phyloP scores from a whole-genome alignment of 2,329 filamentous ascomycete species.

The Tympanopsis confertula region DNA sequence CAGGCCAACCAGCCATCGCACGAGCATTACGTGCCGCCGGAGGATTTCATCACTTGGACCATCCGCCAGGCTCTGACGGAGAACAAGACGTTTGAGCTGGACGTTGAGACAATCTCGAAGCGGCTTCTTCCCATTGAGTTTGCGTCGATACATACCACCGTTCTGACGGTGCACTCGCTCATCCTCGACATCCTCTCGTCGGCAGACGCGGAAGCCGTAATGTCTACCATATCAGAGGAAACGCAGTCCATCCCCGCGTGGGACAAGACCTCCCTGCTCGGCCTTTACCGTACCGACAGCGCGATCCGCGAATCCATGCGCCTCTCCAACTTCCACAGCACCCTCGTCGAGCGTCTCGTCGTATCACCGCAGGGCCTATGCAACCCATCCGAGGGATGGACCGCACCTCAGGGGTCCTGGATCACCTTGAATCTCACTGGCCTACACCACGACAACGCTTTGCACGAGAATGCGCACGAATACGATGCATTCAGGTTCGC shows the following conservation, averaged over 20 bases:
- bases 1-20: slow-evolving; percentile 24
- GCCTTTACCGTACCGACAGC: slow-evolving; percentile 34
- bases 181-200: slow-evolving; percentile 33
- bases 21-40: slow-evolving; percentile 29
- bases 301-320: slow-evolving; percentile 41
- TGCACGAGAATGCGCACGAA: slow-evolving; percentile 25
- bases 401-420: slow-evolving; percentile 27
- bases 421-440: slow-evolving; percentile 30
- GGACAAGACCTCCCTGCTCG: slow-evolving; percentile 30
- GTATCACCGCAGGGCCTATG: slow-evolving; percentile 21
- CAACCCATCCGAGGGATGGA: slow-evolving; percentile 27
- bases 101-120: slow-evolving; percentile 33
- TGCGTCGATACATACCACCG: slow-evolving; percentile 46
- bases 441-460: slow-evolving; percentile 31
- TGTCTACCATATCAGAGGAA: slow-evolving; percentile 31
- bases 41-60: slow-evolving; percentile 46
- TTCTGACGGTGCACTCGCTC: slow-evolving; percentile 33
- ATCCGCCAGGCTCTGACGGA: slow-evolving; percentile 37
- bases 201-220: slow-evolving; percentile 16
- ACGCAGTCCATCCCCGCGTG: slow-evolving; percentile 23
- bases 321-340: slow-evolving; percentile 31
- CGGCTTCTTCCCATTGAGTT: slow-evolving; percentile 43
- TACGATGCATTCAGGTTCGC: slow-evolving; percentile 40
- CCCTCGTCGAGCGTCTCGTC: slow-evolving; percentile 32
- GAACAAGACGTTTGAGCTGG: slow-evolving; percentile 25